Percentiles rank a stretch among this genome's conserved stretches.
Evolutionary conservation across 192 early-diverging fungal genomes (phyloP).

Genomic region (Oehlia diaphana): DNA sequence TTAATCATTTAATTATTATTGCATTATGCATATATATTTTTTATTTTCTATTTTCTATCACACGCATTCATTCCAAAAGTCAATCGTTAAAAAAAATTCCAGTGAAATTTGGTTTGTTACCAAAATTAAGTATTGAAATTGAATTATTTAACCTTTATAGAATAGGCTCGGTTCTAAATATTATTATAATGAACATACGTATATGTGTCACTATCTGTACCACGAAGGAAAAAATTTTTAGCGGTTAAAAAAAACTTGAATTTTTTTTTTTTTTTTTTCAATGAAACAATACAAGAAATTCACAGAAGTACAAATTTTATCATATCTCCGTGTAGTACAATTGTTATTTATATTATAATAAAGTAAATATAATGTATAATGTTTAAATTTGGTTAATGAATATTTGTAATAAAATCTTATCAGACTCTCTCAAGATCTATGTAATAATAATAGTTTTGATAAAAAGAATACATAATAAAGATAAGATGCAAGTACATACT

Average conservation of each 20-base stretch:
- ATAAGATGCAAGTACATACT: too few relatives aligned
- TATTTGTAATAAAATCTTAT: neutral
- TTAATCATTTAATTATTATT: too few relatives aligned
- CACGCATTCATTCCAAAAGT: too few relatives aligned
- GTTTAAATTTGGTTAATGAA: neutral
- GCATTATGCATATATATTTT: too few relatives aligned
- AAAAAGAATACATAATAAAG: too few relatives aligned
- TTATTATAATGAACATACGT: neutral
- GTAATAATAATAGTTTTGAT: too few relatives aligned
- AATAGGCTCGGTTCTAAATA: neutral
- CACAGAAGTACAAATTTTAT: too few relatives aligned
- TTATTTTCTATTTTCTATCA: too few relatives aligned
- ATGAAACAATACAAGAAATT: neutral
- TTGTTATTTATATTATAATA: neutral
- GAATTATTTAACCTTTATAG: neutral
- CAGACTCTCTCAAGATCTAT: neutral
- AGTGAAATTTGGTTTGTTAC: too few relatives aligned
- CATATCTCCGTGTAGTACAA: neutral
- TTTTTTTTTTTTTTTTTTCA: neutral
- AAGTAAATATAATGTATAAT: too few relatives aligned
- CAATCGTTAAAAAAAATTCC: too few relatives aligned
- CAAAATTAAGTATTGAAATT: too few relatives aligned
- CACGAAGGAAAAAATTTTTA: neutral
- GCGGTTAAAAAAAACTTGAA: neutral
- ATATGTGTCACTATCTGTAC: neutral